phyloP scores from a whole-genome alignment of 345 rosid species.

The Abelmoschus esculentus region DNA sequence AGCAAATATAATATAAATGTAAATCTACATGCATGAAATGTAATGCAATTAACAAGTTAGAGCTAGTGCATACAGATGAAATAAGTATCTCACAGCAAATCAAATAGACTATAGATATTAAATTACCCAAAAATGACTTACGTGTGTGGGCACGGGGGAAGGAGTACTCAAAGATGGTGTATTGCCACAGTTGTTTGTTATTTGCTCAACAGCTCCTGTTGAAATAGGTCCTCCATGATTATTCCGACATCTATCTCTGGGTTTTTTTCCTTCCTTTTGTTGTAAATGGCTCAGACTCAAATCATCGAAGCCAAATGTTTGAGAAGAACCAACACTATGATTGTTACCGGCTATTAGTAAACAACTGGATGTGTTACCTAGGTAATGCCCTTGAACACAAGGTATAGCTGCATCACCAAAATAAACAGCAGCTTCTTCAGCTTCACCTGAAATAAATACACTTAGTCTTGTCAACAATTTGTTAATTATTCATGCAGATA shows the following conservation, averaged over 20 bases:
- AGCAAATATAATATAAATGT: background rate
- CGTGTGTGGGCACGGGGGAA: slow-evolving; percentile 71
- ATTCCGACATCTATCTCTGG: slow-evolving; percentile 38
- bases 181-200: slow-evolving; percentile 42
- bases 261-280: slow-evolving; percentile 38
- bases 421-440: slow-evolving; percentile 63
- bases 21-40: background rate
- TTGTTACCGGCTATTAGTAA: slow-evolving; percentile 28
- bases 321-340: slow-evolving; percentile 26
- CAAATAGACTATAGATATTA: slow-evolving; percentile 3
- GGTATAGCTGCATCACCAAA: slow-evolving; percentile 60
- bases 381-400: slow-evolving; percentile 50
- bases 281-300: slow-evolving; percentile 41
- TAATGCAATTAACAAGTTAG: background rate
- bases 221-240: slow-evolving; percentile 30
- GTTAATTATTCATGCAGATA: background rate
- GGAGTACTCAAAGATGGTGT: slow-evolving; percentile 61
- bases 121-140: slow-evolving; percentile 19
- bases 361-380: slow-evolving; percentile 27
- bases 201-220: slow-evolving; percentile 42
- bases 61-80: background rate
- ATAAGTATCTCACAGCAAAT: background rate
- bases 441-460: slow-evolving; percentile 46
- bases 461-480: background rate
- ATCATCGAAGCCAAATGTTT: slow-evolving; percentile 33